phyloP scores from a whole-genome alignment of 148 eudicot species.

The Dianthus caryophyllus region DNA sequence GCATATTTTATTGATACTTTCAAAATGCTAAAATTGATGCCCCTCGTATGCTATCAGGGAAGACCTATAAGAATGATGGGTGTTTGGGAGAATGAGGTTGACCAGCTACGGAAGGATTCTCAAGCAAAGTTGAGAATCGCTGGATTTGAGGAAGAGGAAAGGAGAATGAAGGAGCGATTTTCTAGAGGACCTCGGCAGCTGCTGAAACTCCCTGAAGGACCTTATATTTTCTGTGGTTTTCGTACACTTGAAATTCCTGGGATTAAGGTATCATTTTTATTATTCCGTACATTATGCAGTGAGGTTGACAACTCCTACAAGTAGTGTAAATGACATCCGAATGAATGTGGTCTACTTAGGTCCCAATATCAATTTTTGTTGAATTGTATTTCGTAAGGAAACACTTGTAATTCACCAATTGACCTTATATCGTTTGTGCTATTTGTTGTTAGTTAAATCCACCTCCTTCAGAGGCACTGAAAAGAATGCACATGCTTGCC shows the following conservation, averaged over 20 bases:
- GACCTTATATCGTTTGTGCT: slow-evolving; percentile 3
- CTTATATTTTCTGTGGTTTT: slow-evolving; percentile 71
- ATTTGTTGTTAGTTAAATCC: slow-evolving; percentile 55
- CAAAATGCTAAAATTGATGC: neutral
- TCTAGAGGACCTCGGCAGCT: slow-evolving; percentile 27
- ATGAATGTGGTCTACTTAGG: neutral
- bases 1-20: neutral
- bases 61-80: slow-evolving; percentile 89
- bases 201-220: slow-evolving; percentile 76
- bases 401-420: neutral
- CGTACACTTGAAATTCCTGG: slow-evolving; percentile 86
- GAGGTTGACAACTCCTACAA: neutral
- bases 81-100: slow-evolving; percentile 62
- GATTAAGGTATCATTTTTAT: slow-evolving; percentile 40
- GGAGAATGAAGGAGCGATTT: slow-evolving; percentile 56
- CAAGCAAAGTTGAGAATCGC: slow-evolving; percentile 68
- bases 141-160: slow-evolving; percentile 94
- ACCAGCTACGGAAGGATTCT: slow-evolving; percentile 52
- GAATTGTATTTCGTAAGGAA: neutral
- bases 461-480: slow-evolving; percentile 78
- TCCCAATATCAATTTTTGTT: neutral
- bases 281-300: neutral
- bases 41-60: slow-evolving; percentile 42
- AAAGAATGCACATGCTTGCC: slow-evolving; percentile 87
- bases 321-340: neutral